Evolutionary conservation across 2,329 filamentous ascomycete species (phyloP), one percentile per base, ranked within the genome.

Genomic region (Botrytis deweyae): DNA sequence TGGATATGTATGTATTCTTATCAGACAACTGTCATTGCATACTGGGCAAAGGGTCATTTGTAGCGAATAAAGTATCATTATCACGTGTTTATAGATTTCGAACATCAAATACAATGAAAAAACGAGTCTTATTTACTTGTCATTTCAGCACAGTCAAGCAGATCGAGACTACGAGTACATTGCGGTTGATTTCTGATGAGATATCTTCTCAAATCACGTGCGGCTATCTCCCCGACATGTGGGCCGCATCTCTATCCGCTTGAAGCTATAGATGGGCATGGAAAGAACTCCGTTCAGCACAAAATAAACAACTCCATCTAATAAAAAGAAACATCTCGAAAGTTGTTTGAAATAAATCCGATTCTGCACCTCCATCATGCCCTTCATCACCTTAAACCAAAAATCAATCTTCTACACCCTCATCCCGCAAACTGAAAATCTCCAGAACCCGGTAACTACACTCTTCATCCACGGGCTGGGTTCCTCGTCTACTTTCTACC

Each of bases 391-490:
- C 16, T 7, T 72, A 14, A 72, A 72, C n/a, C 40, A n/a, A 8
- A 72, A 72, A 62, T 69, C 71, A 25, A 68, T 72, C 22, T 72
- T 72, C 42, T 68, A 72, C 44, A 68, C 63, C 22, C 10, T 52
- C 14, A 61, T 63, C 8, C 71, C 71, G 20, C 71, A 68, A 33
- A 59, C 64, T 1, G 44, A 18, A n/a, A 33, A 58, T 25, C 20
- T 52, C 22, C 9, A 33, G 6, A 22, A n/a, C 29, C 40, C 40
- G 5, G 16, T 29, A 8, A 72, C 52, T 25, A 68, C 52, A 14
- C 22, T 72, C 2, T 69, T 72, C 6, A 61, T 69, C 14, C 71
- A 73, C 29, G 71, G 71, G 16, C 25, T 73, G 8, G 71, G 71
- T 14, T 73, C 71, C 18, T 69, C 40, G 7, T 73, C 71, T n/a